A percentile compares a stretch with the other conserved stretches of the same genome.
These are phyloP conservation scores for Fraxinus pennsylvanica DNA, from an alignment of 257 asterid species.

Conservation along the genomic window DNA sequence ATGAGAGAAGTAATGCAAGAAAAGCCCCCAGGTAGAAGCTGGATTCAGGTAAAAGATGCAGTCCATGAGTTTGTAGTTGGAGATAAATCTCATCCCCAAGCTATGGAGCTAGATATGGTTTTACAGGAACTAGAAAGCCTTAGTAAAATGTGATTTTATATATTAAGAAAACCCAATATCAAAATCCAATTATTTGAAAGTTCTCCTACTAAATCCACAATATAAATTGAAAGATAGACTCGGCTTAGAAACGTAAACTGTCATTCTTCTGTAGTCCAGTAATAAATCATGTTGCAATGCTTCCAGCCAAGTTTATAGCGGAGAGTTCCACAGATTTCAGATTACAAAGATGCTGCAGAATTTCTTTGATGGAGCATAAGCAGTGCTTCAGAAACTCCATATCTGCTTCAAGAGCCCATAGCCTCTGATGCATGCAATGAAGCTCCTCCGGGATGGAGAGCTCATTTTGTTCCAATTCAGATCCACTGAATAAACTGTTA, in stretches of 20 bases:
- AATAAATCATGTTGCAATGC: no score
- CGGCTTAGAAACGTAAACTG: no score
- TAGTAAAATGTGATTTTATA: slow-evolving; percentile 1
- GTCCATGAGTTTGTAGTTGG: slow-evolving; percentile 47
- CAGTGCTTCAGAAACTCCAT: slow-evolving; percentile 68
- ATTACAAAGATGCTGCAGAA: slow-evolving; percentile 63
- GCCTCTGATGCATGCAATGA: slow-evolving; percentile 53
- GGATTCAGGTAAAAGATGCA: slow-evolving; percentile 47
- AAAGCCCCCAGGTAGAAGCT: slow-evolving; percentile 51
- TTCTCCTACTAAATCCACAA: no score
- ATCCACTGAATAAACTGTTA: slow-evolving; percentile 17
- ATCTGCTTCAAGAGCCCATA: slow-evolving; percentile 71
- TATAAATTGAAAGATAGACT: no score
- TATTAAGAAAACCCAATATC: no score
- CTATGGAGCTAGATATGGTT: slow-evolving; percentile 33
- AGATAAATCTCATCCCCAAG: slow-evolving; percentile 24
- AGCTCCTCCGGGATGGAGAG: slow-evolving; percentile 45
- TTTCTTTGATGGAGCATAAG: slow-evolving; percentile 64
- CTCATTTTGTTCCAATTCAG: slow-evolving; percentile 27
- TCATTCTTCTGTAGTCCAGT: no score
- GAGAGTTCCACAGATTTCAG: slow-evolving; percentile 49
- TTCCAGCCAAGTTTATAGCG: slow-evolving; percentile 24
- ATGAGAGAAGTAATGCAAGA: slow-evolving; percentile 36
- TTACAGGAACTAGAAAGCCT: slow-evolving; percentile 33
- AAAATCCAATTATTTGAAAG: no score